Base-by-base conservation (phyloP, 331 rosid species). In the Erythrophleum ivorense region DNA sequence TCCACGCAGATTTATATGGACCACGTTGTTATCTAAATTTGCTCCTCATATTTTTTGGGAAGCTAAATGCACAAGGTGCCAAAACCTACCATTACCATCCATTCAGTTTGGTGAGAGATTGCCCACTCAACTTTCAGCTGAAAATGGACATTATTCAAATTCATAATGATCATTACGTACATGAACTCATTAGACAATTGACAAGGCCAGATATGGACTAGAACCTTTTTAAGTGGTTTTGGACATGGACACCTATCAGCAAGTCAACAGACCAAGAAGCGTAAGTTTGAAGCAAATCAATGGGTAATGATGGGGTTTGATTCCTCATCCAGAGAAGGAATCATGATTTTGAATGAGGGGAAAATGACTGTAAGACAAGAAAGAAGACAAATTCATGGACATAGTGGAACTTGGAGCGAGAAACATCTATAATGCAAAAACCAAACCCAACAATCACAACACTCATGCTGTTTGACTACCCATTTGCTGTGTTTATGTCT, bases 331-430 rank as follows among this genome's bases (percentile, higher is more conserved):
- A 53, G 77, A 34, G 43, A 43, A 79, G 52, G 12, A 78, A 45
- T 29, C 21, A 16, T 43, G 34, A 40, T 75, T 74, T 80, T 58
- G 75, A 69, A 80, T 45, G 49, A 69, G 38, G 54, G 11, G 43
- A 48, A 76, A 54, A 64, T 72, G 80, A 49, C 50, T 18, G 73
- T 48, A 34, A 18, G 52, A 21, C 19, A 24, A 6, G 54, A 12
- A 11, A 65, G 2, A 67, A 34, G 49, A 15, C 3, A 19, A 6
- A 19, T 33, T 18, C 45, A 54, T 19, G n/a, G 74, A 14, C 43
- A 79, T 40, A 14, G 13, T 59, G 15, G 40, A 70, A 57, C 11
- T 38, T 45, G 3, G n/a, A 50, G 19, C 5, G 8, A 64, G 52
- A 63, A 24, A 0, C 73, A 29, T 16, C n/a, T 8, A 33, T 50